Evolutionary conservation across 2,329 filamentous ascomycete species (phyloP).

Genomic region (Penicillium italicum): DNA sequence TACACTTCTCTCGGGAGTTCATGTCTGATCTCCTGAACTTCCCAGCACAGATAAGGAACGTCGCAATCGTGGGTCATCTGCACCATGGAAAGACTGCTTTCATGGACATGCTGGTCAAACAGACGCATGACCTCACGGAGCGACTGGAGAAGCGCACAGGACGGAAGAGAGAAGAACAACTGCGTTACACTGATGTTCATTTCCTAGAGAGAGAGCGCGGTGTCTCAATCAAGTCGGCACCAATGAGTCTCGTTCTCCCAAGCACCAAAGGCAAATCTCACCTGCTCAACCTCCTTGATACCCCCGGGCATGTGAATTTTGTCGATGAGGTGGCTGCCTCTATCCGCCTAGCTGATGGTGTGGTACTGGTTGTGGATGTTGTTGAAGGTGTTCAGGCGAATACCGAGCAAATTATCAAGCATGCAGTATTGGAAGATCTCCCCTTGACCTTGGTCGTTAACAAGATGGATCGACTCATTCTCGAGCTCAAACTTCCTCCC

Average conservation of each 20-base stretch:
- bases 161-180: conserved; percentile 77
- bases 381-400: conserved; percentile 99
- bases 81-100: conserved; percentile 98
- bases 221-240: conserved; percentile 84
- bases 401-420: conserved; percentile 94
- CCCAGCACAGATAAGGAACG: conserved; percentile 87
- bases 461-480: conserved; percentile 92
- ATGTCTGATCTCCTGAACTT: conserved; percentile 97
- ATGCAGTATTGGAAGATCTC: conserved; percentile 84
- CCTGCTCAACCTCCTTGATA: conserved; percentile 91
- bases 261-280: conserved; percentile 91
- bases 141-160: conserved; percentile 77
- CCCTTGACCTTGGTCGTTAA: conserved; percentile 89
- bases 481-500: conserved; percentile 90
- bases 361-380: conserved; percentile 90
- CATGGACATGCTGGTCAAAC: conserved; percentile 95
- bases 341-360: conserved; percentile 80
- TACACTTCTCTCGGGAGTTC: conserved; percentile 83
- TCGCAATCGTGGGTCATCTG: conserved; percentile 86
- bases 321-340: conserved; percentile 93
- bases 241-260: conserved; percentile 89
- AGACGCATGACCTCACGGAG: conserved; percentile 84
- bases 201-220: conserved; percentile 84
- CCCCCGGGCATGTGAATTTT: conserved; percentile 96
- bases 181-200: conserved; percentile 92